Evolutionary conservation across 768 basidiomycete species (phyloP).

Genomic region (Amanita subjunquillea): DNA sequence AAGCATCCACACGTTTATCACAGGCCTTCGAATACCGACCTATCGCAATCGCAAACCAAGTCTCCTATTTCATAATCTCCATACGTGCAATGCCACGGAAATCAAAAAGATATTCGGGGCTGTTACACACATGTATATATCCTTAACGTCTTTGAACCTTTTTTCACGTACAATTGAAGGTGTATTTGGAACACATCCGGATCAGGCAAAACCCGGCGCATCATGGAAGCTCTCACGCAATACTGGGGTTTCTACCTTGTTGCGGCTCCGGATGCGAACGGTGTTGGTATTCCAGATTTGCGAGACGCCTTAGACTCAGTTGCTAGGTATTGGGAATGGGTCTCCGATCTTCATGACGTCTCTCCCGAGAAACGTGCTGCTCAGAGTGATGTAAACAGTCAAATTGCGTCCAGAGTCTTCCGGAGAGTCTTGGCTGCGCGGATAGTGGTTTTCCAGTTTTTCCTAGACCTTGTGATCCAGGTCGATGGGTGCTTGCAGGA

Average conservation of each 20-base stretch:
- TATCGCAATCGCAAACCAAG: constrained; percentile 11
- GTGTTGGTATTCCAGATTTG: constrained; percentile 8
- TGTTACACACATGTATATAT: constrained; percentile 6
- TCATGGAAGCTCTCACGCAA: constrained; percentile 10
- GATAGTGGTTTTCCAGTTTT: too few relatives aligned
- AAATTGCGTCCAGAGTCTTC: constrained; percentile 5
- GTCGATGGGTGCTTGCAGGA: constrained; percentile 8
- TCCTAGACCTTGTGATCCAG: constrained; percentile 3
- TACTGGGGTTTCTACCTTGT: background rate
- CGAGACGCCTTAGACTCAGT: constrained; percentile 3
- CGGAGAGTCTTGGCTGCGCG: background rate
- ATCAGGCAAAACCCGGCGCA: constrained; percentile 11
- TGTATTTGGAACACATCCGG: constrained; percentile 11
- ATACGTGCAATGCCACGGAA: constrained; percentile 6
- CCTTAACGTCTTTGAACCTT: constrained; percentile 4
- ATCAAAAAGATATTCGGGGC: constrained; percentile 7
- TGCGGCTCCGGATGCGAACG: constrained; percentile 3
- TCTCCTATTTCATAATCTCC: constrained; percentile 11
- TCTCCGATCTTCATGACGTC: background rate
- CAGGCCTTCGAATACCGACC: constrained; percentile 8
- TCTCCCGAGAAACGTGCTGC: constrained; percentile 1
- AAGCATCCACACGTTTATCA: constrained; percentile 6
- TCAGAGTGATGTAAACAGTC: constrained; percentile 4
- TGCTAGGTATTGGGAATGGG: constrained; percentile 2
- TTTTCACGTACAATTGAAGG: constrained; percentile 7